These are phyloP conservation scores for Tetrapisispora phaffii DNA, from an alignment of 805 yeast genomes.

Conservation along the genomic window DNA sequence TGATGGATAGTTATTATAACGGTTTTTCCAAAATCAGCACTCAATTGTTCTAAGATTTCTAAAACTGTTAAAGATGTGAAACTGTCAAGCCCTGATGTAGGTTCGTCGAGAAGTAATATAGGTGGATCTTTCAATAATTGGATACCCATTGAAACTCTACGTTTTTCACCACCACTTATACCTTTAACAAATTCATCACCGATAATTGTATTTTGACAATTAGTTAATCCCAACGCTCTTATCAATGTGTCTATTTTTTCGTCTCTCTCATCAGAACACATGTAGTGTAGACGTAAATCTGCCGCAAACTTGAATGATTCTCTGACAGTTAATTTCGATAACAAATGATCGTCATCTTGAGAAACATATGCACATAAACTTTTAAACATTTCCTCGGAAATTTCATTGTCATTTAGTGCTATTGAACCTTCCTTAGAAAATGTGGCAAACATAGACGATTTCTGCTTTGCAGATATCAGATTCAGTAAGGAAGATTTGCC, in stretches of 20 bases:
- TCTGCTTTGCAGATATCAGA: conserved; percentile 49
- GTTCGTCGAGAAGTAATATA: conserved; percentile 70
- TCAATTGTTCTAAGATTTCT: conserved; percentile 45
- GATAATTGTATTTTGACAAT: conserved; percentile 66
- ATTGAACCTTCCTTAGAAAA: conserved; percentile 34
- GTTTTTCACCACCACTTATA: conserved; percentile 83
- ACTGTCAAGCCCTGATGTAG: conserved; percentile 81
- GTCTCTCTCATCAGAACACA: conserved; percentile 36
- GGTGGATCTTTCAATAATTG: conserved; percentile 67
- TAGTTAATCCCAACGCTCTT: conserved; percentile 56
- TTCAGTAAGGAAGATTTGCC: conserved; percentile 66
- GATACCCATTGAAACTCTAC: conserved; percentile 74
- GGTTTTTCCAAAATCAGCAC: conserved; percentile 49
- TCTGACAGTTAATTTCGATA: conserved; percentile 63
- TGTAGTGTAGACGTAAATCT: conserved; percentile 45
- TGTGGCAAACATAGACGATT: conserved; percentile 25
- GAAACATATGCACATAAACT: conserved; percentile 64
- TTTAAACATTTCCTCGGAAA: conserved; percentile 30
- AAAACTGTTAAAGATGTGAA: conserved; percentile 65
- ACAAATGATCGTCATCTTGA: conserved; percentile 67
- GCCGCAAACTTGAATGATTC: conserved; percentile 74
- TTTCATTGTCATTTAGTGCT: conserved; percentile 33
- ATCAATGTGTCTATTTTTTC: conserved; percentile 47
- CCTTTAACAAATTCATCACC: conserved; percentile 55
- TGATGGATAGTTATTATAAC: conserved; percentile 75